phyloP scores from a whole-genome alignment of 1,139 yeast genomes.

The Pichia sp. region DNA sequence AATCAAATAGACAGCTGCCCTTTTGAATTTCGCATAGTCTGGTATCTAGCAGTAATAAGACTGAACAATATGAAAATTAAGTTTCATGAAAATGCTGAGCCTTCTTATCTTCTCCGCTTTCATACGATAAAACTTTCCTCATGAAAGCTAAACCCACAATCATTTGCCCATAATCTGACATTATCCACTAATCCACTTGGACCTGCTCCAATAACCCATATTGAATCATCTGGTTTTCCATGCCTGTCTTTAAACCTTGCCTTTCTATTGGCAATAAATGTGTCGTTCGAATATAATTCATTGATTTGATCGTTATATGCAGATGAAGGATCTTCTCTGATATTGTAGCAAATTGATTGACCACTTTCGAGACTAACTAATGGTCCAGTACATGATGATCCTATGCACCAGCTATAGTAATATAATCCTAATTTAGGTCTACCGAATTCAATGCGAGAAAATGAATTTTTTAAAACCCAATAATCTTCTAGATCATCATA shows the following conservation, averaged over 20 bases:
- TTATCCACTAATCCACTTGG: slow-evolving; percentile 72
- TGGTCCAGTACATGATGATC: slow-evolving; percentile 43
- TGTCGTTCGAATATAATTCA: slow-evolving; percentile 29
- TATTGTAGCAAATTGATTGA: slow-evolving; percentile 29
- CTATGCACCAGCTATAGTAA: slow-evolving; percentile 48
- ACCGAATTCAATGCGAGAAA: slow-evolving; percentile 34
- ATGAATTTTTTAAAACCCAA: slow-evolving; percentile 28
- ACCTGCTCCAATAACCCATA: slow-evolving; percentile 90
- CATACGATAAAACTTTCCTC: slow-evolving; percentile 76
- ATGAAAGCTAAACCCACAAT: slow-evolving; percentile 78
- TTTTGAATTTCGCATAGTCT: too few species aligned
- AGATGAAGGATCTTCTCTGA: slow-evolving; percentile 18
- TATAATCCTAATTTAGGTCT: slow-evolving; percentile 43
- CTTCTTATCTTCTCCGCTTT: neutral
- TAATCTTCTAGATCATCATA: slow-evolving; percentile 29
- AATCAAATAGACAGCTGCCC: too few species aligned
- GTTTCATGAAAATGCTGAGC: neutral
- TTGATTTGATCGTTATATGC: slow-evolving; percentile 28
- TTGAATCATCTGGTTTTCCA: slow-evolving; percentile 38
- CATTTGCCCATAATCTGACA: slow-evolving; percentile 74
- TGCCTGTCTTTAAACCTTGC: slow-evolving; percentile 23
- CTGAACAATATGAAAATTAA: too few species aligned
- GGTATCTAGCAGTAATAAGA: too few species aligned
- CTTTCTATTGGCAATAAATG: slow-evolving; percentile 23
- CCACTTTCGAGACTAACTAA: slow-evolving; percentile 27